These are phyloP conservation scores for Apiospora rasikravindrae DNA, from an alignment of 2,329 filamentous ascomycete species.

Conservation along the genomic window DNA sequence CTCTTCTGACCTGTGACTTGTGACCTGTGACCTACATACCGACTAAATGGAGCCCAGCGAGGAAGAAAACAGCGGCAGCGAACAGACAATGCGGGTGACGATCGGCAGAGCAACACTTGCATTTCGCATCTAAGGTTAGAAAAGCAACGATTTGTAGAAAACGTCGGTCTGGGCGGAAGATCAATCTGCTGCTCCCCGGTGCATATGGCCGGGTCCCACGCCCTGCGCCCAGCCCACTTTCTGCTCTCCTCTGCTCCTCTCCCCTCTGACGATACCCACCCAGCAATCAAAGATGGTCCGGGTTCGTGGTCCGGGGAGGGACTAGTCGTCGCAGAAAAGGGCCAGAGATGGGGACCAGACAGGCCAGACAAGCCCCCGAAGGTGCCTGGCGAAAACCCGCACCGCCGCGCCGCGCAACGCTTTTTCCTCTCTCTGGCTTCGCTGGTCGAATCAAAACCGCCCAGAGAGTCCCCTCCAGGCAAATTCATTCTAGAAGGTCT, in stretches of 20 bases:
- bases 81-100: conserved; percentile 16
- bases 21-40: not conserved
- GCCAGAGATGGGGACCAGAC: not conserved
- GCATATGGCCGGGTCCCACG: not conserved
- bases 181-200: conserved; percentile 8
- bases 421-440: too few species aligned
- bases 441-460: too few species aligned
- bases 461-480: too few species aligned
- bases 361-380: too few species aligned
- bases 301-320: not conserved
- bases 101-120: conserved; percentile 3
- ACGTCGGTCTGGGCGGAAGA: conserved; percentile 14
- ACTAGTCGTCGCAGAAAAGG: too few species aligned
- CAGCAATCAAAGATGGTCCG: not conserved
- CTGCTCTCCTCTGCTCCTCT: not conserved
- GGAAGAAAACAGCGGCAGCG: not conserved
- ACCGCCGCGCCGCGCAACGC: too few species aligned
- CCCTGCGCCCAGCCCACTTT: too few species aligned
- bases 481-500: not conserved
- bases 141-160: conserved; percentile 5
- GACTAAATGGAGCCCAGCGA: not conserved
- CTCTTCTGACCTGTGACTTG: not conserved
- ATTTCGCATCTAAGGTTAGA: conserved; percentile 12
- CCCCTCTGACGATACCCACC: not conserved
- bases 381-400: not conserved